phyloP scores from a whole-genome alignment of 1,284 basidiomycete genomes.

The Peniophora sp. region DNA sequence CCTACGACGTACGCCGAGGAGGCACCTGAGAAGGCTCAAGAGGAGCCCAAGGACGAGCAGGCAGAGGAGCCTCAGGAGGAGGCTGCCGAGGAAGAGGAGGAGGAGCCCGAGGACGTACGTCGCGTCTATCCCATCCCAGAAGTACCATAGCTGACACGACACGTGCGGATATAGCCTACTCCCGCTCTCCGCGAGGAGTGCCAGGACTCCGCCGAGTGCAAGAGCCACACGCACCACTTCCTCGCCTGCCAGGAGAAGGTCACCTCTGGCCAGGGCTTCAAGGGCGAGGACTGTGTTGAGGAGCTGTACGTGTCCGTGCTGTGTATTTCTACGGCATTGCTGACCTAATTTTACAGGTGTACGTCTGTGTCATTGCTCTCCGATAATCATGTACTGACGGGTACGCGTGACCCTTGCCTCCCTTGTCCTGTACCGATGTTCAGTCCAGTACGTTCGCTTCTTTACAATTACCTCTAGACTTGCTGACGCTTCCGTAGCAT shows the following conservation, averaged over 20 bases:
- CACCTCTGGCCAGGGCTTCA: constrained; percentile 71
- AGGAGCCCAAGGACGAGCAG: constrained; percentile 25
- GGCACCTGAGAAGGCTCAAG: constrained; percentile 37
- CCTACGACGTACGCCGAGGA: constrained; percentile 56
- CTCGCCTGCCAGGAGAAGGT: constrained; percentile 88
- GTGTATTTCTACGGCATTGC: constrained; percentile 2
- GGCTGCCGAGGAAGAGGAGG: constrained; percentile 39
- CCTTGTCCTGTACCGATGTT: constrained; percentile 5
- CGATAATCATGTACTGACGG: background rate
- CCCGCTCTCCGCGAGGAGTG: constrained; percentile 73
- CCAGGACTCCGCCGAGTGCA: constrained; percentile 61
- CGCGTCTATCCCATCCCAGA: too few species aligned
- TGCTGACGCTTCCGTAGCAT: constrained; percentile 38
- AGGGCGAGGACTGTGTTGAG: constrained; percentile 87
- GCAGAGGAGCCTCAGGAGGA: constrained; percentile 33
- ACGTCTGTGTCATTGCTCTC: constrained; percentile 21
- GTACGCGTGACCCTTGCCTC: constrained; percentile 1
- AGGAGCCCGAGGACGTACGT: constrained; percentile 81
- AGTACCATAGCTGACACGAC: too few species aligned
- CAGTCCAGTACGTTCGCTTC: constrained; percentile 13
- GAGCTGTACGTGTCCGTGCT: constrained; percentile 53
- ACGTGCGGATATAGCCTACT: constrained; percentile 35
- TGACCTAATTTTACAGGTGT: constrained; percentile 32
- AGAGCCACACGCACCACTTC: constrained; percentile 74
- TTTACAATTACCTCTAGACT: background rate